Base-by-base conservation (phyloP, 805 yeast genomes). In the Phaffomyces opuntiae region DNA sequence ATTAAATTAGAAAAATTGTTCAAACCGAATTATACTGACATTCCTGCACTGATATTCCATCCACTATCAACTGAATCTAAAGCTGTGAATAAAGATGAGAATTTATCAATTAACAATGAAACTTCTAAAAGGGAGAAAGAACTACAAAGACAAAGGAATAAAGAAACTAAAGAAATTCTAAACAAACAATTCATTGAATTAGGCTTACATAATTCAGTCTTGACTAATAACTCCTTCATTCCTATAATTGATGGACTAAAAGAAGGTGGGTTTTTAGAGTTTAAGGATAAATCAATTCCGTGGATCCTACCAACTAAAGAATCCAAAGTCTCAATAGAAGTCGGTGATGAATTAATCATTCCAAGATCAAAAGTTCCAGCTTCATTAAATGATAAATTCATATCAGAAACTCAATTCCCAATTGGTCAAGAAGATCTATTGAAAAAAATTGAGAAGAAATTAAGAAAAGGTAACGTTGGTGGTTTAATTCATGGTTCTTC, bases 401-500 rank as follows among this genome's bases (percentile, higher is more conserved):
- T 8, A 12, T 31, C 8, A 5, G 33, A 19, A 11, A 4, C 16
- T 16, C 36, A 53, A 7, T 53, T 56, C 1, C 73, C 80, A 5
- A 76, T 84, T 36, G 96, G 93, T 0, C 69, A 81, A 39, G 81
- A 79, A 27, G 54, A 63, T 4, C 55, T 69, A 7, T 53, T 81
- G 11, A 63, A 59, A 0, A 64, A 66, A 5, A 54, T 80, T 11
- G 52, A 64, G 7, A 69, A 68, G 8, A 59, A 72, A 0, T 54
- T 81, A 4, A 56, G 68, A 7, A 62, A 72, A 36, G 75, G 74
- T 7, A 72, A 70, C 42, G 60, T 72, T 8, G 87, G 91, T 2
- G 67, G 80, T 0, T 64, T 88, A 44, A 56, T 90, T 0, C 74
- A 79, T 53, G 98, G 97, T 0, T 65, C 80, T 21, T 68, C 86